phyloP scores from a whole-genome alignment of 169 alveolate species.

The Babesia ovis region DNA sequence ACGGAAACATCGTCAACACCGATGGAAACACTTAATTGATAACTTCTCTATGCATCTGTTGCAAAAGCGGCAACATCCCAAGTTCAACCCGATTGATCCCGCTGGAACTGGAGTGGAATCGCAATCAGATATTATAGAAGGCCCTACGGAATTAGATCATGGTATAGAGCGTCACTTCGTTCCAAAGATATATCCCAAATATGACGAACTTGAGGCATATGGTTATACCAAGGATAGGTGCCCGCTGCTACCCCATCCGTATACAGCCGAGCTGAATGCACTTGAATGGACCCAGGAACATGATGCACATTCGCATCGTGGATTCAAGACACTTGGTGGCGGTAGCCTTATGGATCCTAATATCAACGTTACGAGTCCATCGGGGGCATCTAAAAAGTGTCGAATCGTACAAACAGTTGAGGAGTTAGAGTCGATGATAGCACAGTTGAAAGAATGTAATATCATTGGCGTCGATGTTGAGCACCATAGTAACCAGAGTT shows the following conservation, averaged over 20 bases:
- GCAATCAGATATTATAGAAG: slow-evolving; percentile 14
- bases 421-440: slow-evolving; percentile 54
- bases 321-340: slow-evolving; percentile 43
- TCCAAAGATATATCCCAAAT: slow-evolving; percentile 40
- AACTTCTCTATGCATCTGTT: slow-evolving; percentile 34
- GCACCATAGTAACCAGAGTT: slow-evolving; percentile 66
- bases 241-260: slow-evolving; percentile 45
- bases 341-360: slow-evolving; percentile 33
- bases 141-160: neutral
- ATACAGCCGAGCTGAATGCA: slow-evolving; percentile 54
- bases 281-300: slow-evolving; percentile 45
- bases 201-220: neutral
- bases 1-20: slow-evolving; percentile 31
- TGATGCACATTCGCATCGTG: slow-evolving; percentile 40
- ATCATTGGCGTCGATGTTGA: slow-evolving; percentile 63
- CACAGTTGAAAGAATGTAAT: slow-evolving; percentile 11
- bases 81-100: slow-evolving; percentile 41
- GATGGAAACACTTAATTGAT: slow-evolving; percentile 42
- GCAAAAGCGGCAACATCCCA: neutral
- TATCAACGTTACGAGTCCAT: neutral
- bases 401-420: slow-evolving; percentile 24
- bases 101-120: neutral
- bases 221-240: neutral
- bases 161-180: slow-evolving; percentile 27
- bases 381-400: neutral